Evolutionary conservation across 371 early-diverging fungal species (phyloP).

Genomic region (Rhizopus microsporus): DNA sequence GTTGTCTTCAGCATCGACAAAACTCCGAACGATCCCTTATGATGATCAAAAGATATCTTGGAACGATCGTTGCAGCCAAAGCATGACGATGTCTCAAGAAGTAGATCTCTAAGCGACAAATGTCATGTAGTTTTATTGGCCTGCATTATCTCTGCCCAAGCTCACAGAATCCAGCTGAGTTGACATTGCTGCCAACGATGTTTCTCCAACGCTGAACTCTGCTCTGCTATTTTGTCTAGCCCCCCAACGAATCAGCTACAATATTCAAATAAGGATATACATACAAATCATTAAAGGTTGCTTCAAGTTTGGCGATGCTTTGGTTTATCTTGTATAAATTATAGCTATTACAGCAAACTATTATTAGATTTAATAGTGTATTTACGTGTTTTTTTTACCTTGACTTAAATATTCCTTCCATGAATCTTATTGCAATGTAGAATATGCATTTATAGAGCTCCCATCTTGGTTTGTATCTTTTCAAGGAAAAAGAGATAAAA

Average conservation of each 20-base stretch:
- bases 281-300: slow-evolving; percentile 9
- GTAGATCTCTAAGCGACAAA: not conserved
- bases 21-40: not conserved
- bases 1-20: not conserved
- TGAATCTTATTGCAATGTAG: slow-evolving; percentile 4
- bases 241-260: slow-evolving; percentile 6
- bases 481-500: too few species aligned
- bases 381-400: slow-evolving; percentile 9
- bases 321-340: slow-evolving; percentile 9
- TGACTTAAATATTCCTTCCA: slow-evolving; percentile 9
- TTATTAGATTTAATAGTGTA: slow-evolving; percentile 13
- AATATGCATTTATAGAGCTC: too few species aligned
- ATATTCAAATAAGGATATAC: slow-evolving; percentile 12
- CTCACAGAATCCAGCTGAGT: slow-evolving; percentile 12
- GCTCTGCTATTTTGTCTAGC: slow-evolving; percentile 6
- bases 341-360: slow-evolving; percentile 10
- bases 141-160: slow-evolving; percentile 11
- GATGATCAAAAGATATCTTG: slow-evolving; percentile 3
- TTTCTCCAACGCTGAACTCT: slow-evolving; percentile 12
- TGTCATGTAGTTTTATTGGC: slow-evolving; percentile 1
- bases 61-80: not conserved
- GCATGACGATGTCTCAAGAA: not conserved
- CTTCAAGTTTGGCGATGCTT: slow-evolving; percentile 7
- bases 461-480: too few species aligned
- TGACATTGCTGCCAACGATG: slow-evolving; percentile 9